A percentile compares a stretch with the other conserved stretches of the same genome.
These are phyloP conservation scores for Neofusicoccum ribis DNA, from an alignment of 2,329 filamentous ascomycete genomes.

Conservation along the genomic window DNA sequence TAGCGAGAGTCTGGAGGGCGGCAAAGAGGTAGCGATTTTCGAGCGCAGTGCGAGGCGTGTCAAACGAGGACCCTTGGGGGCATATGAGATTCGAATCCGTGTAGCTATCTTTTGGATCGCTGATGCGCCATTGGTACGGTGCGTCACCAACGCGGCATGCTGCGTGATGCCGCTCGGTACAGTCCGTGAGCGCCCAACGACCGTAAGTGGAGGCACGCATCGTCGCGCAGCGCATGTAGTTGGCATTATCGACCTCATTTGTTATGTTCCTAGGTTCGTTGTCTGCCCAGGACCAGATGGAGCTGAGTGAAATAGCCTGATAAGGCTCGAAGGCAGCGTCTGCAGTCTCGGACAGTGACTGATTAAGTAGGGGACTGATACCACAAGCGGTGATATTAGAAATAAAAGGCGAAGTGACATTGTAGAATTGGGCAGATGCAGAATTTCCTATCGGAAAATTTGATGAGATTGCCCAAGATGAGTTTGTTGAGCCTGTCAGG, in stretches of 20 bases:
- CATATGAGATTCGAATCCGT: constrained; percentile 49
- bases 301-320: constrained; percentile 50
- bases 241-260: constrained; percentile 32
- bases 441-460: constrained; percentile 25
- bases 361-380: constrained; percentile 60
- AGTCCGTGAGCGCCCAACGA: constrained; percentile 61
- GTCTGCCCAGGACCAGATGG: constrained; percentile 62
- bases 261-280: constrained; percentile 54
- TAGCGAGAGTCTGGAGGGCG: constrained; percentile 26
- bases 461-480: constrained; percentile 40
- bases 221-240: constrained; percentile 56
- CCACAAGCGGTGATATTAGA: constrained; percentile 57
- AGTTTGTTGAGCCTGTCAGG: constrained; percentile 51
- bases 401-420: constrained; percentile 30
- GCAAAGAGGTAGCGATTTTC: constrained; percentile 60
- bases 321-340: constrained; percentile 51
- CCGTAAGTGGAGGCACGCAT: constrained; percentile 48
- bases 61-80: constrained; percentile 51
- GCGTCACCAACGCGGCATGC: constrained; percentile 55
- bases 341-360: constrained; percentile 53
- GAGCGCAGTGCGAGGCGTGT: constrained; percentile 60
- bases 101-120: constrained; percentile 45
- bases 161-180: constrained; percentile 50
- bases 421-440: constrained; percentile 26
- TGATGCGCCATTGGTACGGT: constrained; percentile 62